A percentile compares a stretch with the other conserved stretches of the same genome.
Evolutionary conservation across 2,329 filamentous ascomycete genomes (phyloP).

Genomic region (Fusarium compactum): DNA sequence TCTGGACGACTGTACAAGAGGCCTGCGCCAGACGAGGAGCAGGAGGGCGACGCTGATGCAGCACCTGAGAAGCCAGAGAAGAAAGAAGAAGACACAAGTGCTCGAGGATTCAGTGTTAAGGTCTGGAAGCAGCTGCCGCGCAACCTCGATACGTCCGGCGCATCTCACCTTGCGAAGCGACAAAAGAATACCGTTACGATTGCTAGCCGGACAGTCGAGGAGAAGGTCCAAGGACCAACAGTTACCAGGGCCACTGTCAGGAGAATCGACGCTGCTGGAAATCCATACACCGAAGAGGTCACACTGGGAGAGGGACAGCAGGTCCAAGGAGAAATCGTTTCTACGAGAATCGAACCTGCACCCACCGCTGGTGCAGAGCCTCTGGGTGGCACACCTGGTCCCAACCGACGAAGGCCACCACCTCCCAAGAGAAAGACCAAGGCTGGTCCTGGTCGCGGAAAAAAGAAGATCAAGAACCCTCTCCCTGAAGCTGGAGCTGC

Average conservation of each 20-base stretch:
- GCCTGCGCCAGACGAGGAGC: constrained; percentile 70
- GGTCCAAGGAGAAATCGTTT: constrained; percentile 84
- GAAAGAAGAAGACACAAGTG: constrained; percentile 71
- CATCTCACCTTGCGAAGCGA: constrained; percentile 71
- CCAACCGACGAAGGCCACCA: constrained; percentile 72
- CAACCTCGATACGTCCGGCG: constrained; percentile 64
- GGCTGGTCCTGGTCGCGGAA: constrained; percentile 78
- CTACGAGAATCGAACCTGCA: constrained; percentile 66
- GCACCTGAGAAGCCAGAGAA: constrained; percentile 67
- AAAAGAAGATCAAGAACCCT: constrained; percentile 78
- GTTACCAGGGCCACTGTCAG: constrained; percentile 85
- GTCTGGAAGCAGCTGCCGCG: constrained; percentile 73
- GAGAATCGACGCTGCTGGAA: constrained; percentile 81
- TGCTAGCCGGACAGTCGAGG: constrained; percentile 63
- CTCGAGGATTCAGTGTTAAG: constrained; percentile 66
- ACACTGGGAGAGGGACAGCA: constrained; percentile 82
- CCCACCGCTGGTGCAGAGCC: constrained; percentile 61
- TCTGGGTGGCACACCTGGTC: constrained; percentile 58
- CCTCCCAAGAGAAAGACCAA: constrained; percentile 86
- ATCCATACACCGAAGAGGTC: constrained; percentile 85
- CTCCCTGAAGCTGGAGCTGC: constrained; percentile 53
- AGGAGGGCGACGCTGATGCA: constrained; percentile 65
- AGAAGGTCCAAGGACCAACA: constrained; percentile 62
- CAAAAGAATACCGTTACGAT: constrained; percentile 71
- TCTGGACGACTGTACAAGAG: constrained; percentile 82